phyloP scores from a whole-genome alignment of 2,329 filamentous ascomycete species.

The Graphiopsis chlorocephala region DNA sequence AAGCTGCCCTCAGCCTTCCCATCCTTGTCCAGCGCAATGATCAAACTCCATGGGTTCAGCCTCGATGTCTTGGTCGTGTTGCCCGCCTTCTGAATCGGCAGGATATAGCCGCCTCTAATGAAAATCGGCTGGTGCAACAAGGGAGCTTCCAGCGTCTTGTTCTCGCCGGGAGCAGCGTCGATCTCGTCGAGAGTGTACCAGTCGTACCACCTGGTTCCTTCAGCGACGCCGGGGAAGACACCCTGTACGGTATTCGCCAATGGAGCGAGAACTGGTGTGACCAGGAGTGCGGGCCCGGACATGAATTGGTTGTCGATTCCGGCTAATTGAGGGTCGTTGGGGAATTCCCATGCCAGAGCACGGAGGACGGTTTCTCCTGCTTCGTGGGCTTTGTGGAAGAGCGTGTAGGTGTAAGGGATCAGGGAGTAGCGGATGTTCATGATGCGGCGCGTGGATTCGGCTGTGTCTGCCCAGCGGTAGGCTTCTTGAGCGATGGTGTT shows the following conservation, averaged over 20 bases:
- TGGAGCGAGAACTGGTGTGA: slow-evolving; percentile 27
- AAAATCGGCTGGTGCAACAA: slow-evolving; percentile 25
- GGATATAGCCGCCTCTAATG: slow-evolving; percentile 26
- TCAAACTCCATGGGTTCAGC: slow-evolving; percentile 24
- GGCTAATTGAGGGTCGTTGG: slow-evolving; percentile 25
- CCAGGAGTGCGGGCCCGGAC: slow-evolving; percentile 26
- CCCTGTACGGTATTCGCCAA: slow-evolving; percentile 26
- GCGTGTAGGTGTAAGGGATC: slow-evolving; percentile 29
- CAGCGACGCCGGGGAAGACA: slow-evolving; percentile 27
- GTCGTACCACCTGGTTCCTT: slow-evolving; percentile 30
- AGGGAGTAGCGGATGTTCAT: slow-evolving; percentile 30
- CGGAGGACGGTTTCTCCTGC: slow-evolving; percentile 26
- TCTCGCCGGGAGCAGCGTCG: slow-evolving; percentile 23
- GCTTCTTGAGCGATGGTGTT: slow-evolving; percentile 30
- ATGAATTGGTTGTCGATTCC: slow-evolving; percentile 31
- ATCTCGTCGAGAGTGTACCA: slow-evolving; percentile 27
- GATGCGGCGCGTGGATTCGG: slow-evolving; percentile 26
- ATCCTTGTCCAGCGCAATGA: slow-evolving; percentile 27
- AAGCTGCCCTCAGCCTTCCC: slow-evolving; percentile 22
- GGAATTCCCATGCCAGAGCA: slow-evolving; percentile 29
- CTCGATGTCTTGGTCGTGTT: slow-evolving; percentile 25
- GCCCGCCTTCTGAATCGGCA: slow-evolving; percentile 26
- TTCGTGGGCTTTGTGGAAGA: slow-evolving; percentile 27
- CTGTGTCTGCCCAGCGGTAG: slow-evolving; percentile 28
- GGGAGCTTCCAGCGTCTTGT: slow-evolving; percentile 27